Evolutionary conservation across 306 rosid genomes (phyloP).

Genomic region (Hippophae gyantsensis): DNA sequence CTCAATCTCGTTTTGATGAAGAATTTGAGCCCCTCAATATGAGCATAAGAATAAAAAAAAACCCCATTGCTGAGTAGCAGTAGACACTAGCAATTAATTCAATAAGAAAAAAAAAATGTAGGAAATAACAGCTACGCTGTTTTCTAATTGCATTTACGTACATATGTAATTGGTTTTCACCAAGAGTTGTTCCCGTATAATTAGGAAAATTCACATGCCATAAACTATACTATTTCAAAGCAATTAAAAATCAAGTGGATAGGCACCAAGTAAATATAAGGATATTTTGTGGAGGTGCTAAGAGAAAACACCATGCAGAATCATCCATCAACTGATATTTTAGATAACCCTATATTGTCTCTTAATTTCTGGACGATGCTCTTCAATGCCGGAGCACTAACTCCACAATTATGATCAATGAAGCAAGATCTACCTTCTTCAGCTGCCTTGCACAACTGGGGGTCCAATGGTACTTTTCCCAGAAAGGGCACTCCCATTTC

Average conservation of each 20-base stretch:
- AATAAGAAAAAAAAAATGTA: too few species aligned
- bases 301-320: constrained; percentile 27
- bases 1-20: too few species aligned
- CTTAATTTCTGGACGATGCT: constrained; percentile 55
- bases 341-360: constrained; percentile 39
- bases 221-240: not conserved
- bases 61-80: too few species aligned
- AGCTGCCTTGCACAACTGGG: constrained; percentile 84
- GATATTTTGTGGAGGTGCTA: constrained; percentile 2
- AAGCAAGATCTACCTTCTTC: constrained; percentile 93
- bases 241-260: not conserved
- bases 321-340: constrained; percentile 15
- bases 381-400: constrained; percentile 68
- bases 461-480: constrained; percentile 88
- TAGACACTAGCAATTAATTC: too few species aligned
- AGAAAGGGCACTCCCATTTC: constrained; percentile 81
- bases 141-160: too few species aligned
- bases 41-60: too few species aligned
- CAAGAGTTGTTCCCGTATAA: not conserved
- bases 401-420: constrained; percentile 41
- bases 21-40: too few species aligned
- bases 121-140: too few species aligned
- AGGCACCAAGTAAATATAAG: constrained; percentile 11
- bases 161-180: too few species aligned
- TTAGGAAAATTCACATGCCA: not conserved